Percentiles rank a stretch among this genome's conserved stretches.
Evolutionary conservation across 495 filamentous ascomycete genomes (phyloP).

Genomic region (Niebla homalea): DNA sequence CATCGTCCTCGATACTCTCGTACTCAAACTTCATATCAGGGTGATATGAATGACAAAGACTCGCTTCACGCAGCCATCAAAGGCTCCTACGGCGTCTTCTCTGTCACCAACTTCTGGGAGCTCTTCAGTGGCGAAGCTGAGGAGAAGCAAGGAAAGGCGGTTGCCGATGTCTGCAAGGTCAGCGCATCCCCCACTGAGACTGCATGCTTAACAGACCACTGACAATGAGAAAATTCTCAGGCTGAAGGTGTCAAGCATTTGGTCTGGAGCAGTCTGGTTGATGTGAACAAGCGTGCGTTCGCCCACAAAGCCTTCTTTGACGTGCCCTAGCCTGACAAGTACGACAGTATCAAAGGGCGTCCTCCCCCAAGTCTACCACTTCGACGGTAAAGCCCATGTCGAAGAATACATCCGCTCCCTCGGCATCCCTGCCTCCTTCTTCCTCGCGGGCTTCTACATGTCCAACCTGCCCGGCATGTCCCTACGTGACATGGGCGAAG

Average conservation of each 20-base stretch:
- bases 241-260: constrained; percentile 32
- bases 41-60: constrained; percentile 27
- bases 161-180: constrained; percentile 30
- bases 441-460: constrained; percentile 47
- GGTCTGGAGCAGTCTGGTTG: constrained; percentile 31
- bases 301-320: background rate
- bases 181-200: background rate
- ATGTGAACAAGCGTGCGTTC: background rate
- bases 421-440: constrained; percentile 37
- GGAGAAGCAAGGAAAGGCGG: constrained; percentile 39
- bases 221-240: background rate
- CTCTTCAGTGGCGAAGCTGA: constrained; percentile 30
- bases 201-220: background rate
- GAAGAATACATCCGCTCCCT: constrained; percentile 39
- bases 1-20: background rate
- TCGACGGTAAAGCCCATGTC: constrained; percentile 46
- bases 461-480: constrained; percentile 24
- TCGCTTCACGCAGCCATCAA: constrained; percentile 31
- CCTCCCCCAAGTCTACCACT: constrained; percentile 40
- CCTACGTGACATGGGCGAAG: constrained; percentile 13
- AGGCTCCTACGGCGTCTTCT: constrained; percentile 34
- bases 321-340: background rate
- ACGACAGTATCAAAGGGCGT: constrained; percentile 28
- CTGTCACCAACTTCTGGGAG: constrained; percentile 33
- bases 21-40: constrained; percentile 4